phyloP scores from a whole-genome alignment of 768 basidiomycete species.

The Ephemerocybe angulata region DNA sequence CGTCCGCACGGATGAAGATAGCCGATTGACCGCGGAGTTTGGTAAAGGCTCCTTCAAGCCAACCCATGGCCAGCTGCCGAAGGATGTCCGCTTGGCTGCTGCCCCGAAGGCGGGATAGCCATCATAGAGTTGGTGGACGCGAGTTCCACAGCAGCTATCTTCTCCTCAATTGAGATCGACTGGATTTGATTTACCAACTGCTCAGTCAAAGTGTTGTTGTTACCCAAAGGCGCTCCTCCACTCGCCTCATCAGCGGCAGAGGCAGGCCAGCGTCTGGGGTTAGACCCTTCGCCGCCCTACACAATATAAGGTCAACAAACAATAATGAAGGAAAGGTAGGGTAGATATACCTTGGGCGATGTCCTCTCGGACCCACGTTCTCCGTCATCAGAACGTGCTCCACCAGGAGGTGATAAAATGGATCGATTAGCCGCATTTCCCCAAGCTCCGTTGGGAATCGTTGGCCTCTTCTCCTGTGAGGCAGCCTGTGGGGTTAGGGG shows the following conservation, averaged over 20 bases:
- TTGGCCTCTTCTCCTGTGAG: slow-evolving; percentile 48
- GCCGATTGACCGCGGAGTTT: neutral
- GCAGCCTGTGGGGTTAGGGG: slow-evolving; percentile 50
- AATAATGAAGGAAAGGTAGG: neutral
- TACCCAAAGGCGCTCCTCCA: neutral
- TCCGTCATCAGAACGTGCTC: slow-evolving; percentile 33
- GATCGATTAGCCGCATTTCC: slow-evolving; percentile 52
- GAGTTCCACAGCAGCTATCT: slow-evolving; percentile 8
- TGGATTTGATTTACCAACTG: slow-evolving; percentile 7
- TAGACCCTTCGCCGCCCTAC: neutral
- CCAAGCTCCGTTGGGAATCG: slow-evolving; percentile 67
- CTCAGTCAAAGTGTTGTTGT: neutral
- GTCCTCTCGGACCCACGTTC: slow-evolving; percentile 48
- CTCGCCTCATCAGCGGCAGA: too few species aligned
- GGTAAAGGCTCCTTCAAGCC: neutral
- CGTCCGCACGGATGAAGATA: too few species aligned
- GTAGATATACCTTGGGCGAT: slow-evolving; percentile 37
- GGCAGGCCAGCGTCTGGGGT: neutral
- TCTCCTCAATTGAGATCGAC: slow-evolving; percentile 10
- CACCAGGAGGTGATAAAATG: slow-evolving; percentile 41
- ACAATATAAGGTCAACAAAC: neutral
- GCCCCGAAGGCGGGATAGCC: neutral
- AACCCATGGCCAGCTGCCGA: neutral
- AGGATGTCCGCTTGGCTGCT: neutral
- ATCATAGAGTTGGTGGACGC: neutral